phyloP scores from a whole-genome alignment of 148 eudicot species.

The Rhododendron henanense region DNA sequence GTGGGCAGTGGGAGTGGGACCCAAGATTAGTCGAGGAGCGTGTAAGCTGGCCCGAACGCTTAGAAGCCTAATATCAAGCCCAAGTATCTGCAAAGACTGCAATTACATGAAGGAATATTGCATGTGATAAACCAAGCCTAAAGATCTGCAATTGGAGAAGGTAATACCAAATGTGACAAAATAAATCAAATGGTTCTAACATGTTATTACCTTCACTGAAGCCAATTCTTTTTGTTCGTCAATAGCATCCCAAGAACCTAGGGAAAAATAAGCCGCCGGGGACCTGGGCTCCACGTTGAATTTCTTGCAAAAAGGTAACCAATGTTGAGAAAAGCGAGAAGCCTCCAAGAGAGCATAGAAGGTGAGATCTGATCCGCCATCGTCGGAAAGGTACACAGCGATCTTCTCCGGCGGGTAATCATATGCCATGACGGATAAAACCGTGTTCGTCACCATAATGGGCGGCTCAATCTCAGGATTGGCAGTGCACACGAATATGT shows the following conservation, averaged over 20 bases:
- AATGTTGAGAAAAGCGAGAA: conserved; percentile 46
- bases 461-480: conserved; percentile 61
- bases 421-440: too few relatives aligned
- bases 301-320: conserved; percentile 22
- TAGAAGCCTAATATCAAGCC: too few relatives aligned
- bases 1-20: too few relatives aligned
- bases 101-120: too few relatives aligned
- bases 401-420: conserved; percentile 22
- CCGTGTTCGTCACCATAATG: conserved; percentile 4
- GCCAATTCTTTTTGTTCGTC: not conserved
- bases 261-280: not conserved
- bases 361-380: conserved; percentile 68
- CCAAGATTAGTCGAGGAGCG: too few relatives aligned
- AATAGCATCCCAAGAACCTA: not conserved
- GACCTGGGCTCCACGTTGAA: not conserved
- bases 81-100: too few relatives aligned
- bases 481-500: conserved; percentile 64
- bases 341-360: conserved; percentile 73
- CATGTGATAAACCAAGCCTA: too few relatives aligned
- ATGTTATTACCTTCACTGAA: too few relatives aligned
- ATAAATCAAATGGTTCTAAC: too few relatives aligned
- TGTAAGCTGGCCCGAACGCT: too few relatives aligned
- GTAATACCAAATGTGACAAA: too few relatives aligned
- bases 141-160: too few relatives aligned
- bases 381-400: conserved; percentile 68